Evolutionary conservation across 139 green algal genomes (phyloP).

Genomic region (Picochlorum sp.): DNA sequence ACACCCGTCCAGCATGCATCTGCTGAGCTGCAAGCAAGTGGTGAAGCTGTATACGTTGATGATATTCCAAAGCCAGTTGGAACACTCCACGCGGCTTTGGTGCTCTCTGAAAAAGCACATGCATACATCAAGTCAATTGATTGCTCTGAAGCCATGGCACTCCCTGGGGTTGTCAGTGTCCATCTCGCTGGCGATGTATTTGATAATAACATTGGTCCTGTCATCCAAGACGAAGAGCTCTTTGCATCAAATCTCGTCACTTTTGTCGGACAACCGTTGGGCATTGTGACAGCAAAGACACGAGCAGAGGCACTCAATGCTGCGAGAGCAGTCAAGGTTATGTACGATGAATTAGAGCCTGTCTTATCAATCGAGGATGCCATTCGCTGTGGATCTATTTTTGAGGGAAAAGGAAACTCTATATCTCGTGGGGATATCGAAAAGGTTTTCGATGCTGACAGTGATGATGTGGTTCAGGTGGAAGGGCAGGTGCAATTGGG

Average conservation of each 20-base stretch:
- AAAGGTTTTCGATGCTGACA: slow-evolving; percentile 12
- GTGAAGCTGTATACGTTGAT: slow-evolving; percentile 85
- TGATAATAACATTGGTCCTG: slow-evolving; percentile 79
- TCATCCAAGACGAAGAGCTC: slow-evolving; percentile 81
- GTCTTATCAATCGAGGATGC: slow-evolving; percentile 85
- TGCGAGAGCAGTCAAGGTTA: slow-evolving; percentile 60
- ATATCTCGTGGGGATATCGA: slow-evolving; percentile 39
- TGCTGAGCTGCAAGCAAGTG: slow-evolving; percentile 84
- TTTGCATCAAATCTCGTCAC: slow-evolving; percentile 80
- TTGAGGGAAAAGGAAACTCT: slow-evolving; percentile 30
- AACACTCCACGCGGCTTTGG: slow-evolving; percentile 67
- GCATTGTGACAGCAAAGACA: slow-evolving; percentile 75
- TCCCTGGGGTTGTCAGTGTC: slow-evolving; percentile 24
- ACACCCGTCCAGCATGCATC: slow-evolving; percentile 71
- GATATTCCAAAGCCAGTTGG: slow-evolving; percentile 65
- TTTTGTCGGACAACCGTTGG: slow-evolving; percentile 76
- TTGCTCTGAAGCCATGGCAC: slow-evolving; percentile 38
- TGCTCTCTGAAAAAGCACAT: slow-evolving; percentile 71
- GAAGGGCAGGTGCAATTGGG: slow-evolving; percentile 60
- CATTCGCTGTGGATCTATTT: slow-evolving; percentile 37
- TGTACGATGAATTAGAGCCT: slow-evolving; percentile 81
- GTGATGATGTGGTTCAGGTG: slow-evolving; percentile 40
- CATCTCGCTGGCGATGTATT: slow-evolving; percentile 45
- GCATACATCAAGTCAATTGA: slow-evolving; percentile 70
- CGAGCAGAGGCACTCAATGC: slow-evolving; percentile 49